Conservation (phyloP, 371 early-diverging fungal genomes). For the Mortierella sp. region DNA sequence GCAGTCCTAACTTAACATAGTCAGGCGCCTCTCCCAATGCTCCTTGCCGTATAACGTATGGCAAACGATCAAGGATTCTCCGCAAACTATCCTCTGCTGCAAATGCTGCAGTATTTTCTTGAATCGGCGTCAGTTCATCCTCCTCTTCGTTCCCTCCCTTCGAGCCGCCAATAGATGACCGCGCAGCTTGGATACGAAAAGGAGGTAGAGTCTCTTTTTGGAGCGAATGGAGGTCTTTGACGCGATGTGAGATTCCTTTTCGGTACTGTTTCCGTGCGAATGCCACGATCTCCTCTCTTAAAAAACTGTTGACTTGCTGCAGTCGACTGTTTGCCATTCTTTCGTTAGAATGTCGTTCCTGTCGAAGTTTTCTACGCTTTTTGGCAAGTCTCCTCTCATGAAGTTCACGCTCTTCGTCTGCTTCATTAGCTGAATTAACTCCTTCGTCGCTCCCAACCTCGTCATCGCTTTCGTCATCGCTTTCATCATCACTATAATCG, state of each 20-base stretch:
- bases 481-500: constrained; percentile 13
- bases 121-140: constrained; percentile 27
- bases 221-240: constrained; percentile 10
- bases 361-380: not conserved
- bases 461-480: not conserved
- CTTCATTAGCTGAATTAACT: not conserved
- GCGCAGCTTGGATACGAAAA: constrained; percentile 9
- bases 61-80: constrained; percentile 27
- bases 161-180: constrained; percentile 6
- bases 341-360: constrained; percentile 11
- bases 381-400: not conserved
- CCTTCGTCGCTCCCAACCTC: not conserved
- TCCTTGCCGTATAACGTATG: constrained; percentile 48
- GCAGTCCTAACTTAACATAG: constrained; percentile 12
- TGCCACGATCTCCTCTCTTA: constrained; percentile 5
- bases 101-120: constrained; percentile 33
- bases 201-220: constrained; percentile 18
- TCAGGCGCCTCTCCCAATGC: constrained; percentile 25
- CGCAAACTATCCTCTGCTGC: constrained; percentile 24
- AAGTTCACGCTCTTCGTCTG: not conserved
- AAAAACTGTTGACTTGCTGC: constrained; percentile 10
- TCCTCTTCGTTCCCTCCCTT: constrained; percentile 14
- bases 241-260: constrained; percentile 6
- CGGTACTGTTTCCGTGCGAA: constrained; percentile 24
- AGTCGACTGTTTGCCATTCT: constrained; percentile 10